phyloP scores from a whole-genome alignment of 2,329 filamentous ascomycete genomes.

The Tricladium varicosporioides region DNA sequence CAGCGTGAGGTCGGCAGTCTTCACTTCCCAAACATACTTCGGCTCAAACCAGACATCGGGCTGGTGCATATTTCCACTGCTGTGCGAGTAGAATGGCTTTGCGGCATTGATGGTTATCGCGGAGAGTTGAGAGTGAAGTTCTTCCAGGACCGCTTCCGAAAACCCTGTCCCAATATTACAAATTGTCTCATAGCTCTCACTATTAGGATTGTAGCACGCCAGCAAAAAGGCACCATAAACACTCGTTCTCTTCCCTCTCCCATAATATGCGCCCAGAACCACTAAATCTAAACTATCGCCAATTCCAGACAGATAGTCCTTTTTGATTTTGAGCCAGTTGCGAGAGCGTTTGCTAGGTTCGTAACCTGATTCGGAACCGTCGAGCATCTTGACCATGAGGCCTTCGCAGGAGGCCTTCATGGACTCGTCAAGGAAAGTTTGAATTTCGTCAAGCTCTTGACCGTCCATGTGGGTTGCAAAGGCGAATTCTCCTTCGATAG shows the following conservation, averaged over 20 bases:
- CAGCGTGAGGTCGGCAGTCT: conserved; percentile 91
- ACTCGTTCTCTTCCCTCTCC: conserved; percentile 91
- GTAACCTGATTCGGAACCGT: conserved; percentile 88
- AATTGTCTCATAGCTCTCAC: conserved; percentile 86
- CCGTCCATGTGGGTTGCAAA: conserved; percentile 87
- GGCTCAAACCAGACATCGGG: conserved; percentile 99
- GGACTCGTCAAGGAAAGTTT: conserved; percentile 86
- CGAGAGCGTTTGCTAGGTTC: conserved; percentile 94
- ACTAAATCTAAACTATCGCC: conserved; percentile 96
- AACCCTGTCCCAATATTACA: conserved; percentile 99
- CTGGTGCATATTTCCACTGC: conserved; percentile 81
- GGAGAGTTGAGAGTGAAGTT: conserved; percentile 73
- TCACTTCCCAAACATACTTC: conserved; percentile 93
- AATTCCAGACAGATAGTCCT: conserved; percentile 91
- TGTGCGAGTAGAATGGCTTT: conserved; percentile 94
- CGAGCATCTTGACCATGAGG: conserved; percentile 99
- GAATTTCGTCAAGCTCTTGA: conserved; percentile 89
- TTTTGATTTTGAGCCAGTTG: conserved; percentile 99
- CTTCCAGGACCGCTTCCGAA: conserved; percentile 88
- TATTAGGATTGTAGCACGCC: conserved; percentile 81
- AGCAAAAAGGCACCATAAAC: conserved; percentile 95
- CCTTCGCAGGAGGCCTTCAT: conserved; percentile 96
- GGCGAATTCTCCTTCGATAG: conserved; percentile 84
- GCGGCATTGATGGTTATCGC: conserved; percentile 80
- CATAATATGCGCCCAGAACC: conserved; percentile 90